Evolutionary conservation across 495 filamentous ascomycete genomes (phyloP), one percentile per base, ranked within the genome.

Genomic region (Barbatosphaeria neglecta): DNA sequence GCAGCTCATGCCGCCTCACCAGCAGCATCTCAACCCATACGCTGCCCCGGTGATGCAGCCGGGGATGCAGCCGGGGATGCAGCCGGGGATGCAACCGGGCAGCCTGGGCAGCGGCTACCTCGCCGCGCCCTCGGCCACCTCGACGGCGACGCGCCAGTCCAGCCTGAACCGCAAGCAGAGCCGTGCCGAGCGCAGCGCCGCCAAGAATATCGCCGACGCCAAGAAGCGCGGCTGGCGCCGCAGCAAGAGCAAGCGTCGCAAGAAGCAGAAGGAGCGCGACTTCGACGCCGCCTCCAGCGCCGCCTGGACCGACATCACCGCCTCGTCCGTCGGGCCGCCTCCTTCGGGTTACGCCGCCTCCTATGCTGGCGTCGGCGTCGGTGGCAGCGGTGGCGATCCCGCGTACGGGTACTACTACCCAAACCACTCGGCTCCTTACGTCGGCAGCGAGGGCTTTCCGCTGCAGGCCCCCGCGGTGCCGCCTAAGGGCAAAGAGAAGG

Each of bases 201-300:
- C 72, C 20, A 74, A 73, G 50, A 78, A 78, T 37, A 70, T 77
- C 9, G 61, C 69, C 15, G 72, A 78, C 44, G 75, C 74, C 2
- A 75, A 68, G 62, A 68, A 64, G 46, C 62, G 63, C 37, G 70
- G 75, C 3, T 80, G 76, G 70, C 58, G 63, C 39, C 57, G 66
- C 43, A 63, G 54, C 51, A 65, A 63, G 48, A 57, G 50, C 22
- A 59, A 56, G 53, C 68, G 56, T 19, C 33, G 46, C 17, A 59
- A 62, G 50, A 64, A 62, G 45, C 39, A 39, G 11, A 63, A 68
- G 43, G 49, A 60, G 33, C 58, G 58, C 22, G 60, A 56, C 16
- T 51, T 61, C 11, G 66, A 67, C 46, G 68, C 49, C 3, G 62
- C 52, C 22, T 61, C 57, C 45, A 64, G 54, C 51, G 60, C 60